Conservation (phyloP, 768 basidiomycete species). For the Pleurotus giganteus region DNA sequence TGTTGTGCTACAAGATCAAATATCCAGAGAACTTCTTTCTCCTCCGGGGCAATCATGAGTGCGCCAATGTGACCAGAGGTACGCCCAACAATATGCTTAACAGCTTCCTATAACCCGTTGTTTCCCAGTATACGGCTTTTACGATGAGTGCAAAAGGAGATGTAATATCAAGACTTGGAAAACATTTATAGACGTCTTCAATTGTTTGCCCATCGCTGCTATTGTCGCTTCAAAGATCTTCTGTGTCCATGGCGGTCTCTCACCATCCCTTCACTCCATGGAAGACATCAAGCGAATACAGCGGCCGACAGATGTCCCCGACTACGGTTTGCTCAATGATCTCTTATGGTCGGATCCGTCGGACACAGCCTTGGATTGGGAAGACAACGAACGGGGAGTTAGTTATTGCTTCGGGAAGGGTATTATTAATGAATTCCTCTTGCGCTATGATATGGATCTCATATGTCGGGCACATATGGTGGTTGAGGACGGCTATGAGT, state of each 20-base stretch:
- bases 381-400: constrained; percentile 98
- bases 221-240: constrained; percentile 99
- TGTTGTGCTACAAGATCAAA: constrained; percentile 99
- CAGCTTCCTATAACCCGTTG: constrained; percentile 15
- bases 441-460: constrained; percentile 96
- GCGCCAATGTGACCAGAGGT: constrained; percentile 99
- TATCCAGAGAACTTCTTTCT: constrained; percentile 99
- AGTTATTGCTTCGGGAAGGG: constrained; percentile 99
- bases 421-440: constrained; percentile 94
- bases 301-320: constrained; percentile 96
- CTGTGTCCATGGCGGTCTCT: constrained; percentile 96
- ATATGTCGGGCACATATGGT: constrained; percentile 99
- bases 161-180: constrained; percentile 99
- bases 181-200: constrained; percentile 99
- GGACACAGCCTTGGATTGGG: constrained; percentile 97
- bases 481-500: constrained; percentile 98
- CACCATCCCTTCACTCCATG: constrained; percentile 91
- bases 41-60: constrained; percentile 97
- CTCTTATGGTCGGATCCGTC: constrained; percentile 98
- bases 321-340: constrained; percentile 96
- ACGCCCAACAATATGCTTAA: constrained; percentile 24
- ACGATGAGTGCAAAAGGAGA: constrained; percentile 99
- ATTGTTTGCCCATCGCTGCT: constrained; percentile 96
- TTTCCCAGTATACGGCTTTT: constrained; percentile 91
- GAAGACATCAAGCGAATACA: constrained; percentile 98